Base-by-base conservation (phyloP, 2,329 filamentous ascomycete genomes). In the Nemania sp. region DNA sequence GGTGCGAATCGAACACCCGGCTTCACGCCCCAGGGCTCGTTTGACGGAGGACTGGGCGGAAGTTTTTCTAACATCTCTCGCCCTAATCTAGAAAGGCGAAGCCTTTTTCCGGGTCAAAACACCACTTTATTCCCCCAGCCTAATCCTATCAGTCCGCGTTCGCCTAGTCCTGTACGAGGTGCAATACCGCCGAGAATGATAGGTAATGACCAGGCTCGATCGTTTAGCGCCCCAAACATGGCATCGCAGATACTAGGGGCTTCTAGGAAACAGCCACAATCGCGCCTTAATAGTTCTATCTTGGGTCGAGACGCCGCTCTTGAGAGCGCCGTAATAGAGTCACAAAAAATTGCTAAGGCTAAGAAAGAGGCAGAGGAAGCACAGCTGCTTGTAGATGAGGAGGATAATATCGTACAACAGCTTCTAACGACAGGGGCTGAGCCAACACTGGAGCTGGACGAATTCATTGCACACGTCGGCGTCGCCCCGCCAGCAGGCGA, bases 161-260 rank as follows among this genome's bases (percentile, higher is more conserved):
- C 92, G 10, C 91, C 92, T 1, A 94, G 92, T 71, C 92, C 92
- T 1, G 81, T 92, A 27, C 88, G 91, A 38, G 82, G 84, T 60
- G 84, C 87, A 47, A 79, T 89, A 32, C 87, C 88, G 35, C 78
- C 81, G 67, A 82, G 85, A 72, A 73, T 86, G 29, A 73, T 84
- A 5, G 79, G 84, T 61, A 80, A 82, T 24, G 88, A 90, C 32
- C 78, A 82, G 1, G 80, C 82, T 13, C 84, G 88, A 59, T 90
- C 88, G 1, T 85, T 89, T 45, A 90, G 87, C 75, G 86, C 88
- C 1, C 88, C 89, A 2, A 85, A 86, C 18, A 84, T 87, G 80
- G 86, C 87, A 10, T 86, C 87, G 5, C 84, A 88, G 60, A 78
- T 88, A 24, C 77, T 88, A 38, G 81, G 80, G 4, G 74, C 74